Conservation (phyloP, 805 yeast genomes). For the Alloascoidea africana region DNA sequence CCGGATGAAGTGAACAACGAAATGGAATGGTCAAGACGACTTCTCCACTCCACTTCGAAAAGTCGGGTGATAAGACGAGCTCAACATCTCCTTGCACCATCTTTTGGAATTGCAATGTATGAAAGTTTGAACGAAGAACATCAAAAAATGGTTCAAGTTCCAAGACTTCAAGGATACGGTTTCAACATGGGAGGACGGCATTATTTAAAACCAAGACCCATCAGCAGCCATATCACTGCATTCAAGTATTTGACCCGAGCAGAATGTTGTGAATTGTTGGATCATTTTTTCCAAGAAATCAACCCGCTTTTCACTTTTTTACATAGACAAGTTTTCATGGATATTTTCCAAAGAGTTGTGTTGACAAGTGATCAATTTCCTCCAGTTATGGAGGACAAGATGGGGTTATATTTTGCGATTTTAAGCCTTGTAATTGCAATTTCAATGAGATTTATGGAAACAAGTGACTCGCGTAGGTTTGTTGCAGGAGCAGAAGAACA, state of each 20-base stretch:
- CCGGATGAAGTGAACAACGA: not conserved
- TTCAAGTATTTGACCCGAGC: slow-evolving; percentile 15
- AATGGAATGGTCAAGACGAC: not conserved
- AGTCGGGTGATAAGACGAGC: not conserved
- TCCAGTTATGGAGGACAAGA: slow-evolving; percentile 12
- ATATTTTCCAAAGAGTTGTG: slow-evolving; percentile 34
- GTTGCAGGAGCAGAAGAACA: slow-evolving; percentile 21
- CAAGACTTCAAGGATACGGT: slow-evolving; percentile 43
- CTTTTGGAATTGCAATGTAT: slow-evolving; percentile 8
- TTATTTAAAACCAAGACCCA: slow-evolving; percentile 20
- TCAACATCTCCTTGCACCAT: not conserved
- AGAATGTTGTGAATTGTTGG: slow-evolving; percentile 10
- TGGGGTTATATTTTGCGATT: slow-evolving; percentile 33
- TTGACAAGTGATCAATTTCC: slow-evolving; percentile 22
- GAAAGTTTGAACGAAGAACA: slow-evolving; percentile 6
- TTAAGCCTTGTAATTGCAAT: slow-evolving; percentile 32
- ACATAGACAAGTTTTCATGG: slow-evolving; percentile 36
- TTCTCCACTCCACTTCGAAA: not conserved
- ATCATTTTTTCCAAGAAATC: slow-evolving; percentile 28
- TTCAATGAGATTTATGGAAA: slow-evolving; percentile 35
- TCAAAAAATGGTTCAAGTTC: slow-evolving; percentile 19
- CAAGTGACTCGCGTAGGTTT: slow-evolving; percentile 11
- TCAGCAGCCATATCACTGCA: slow-evolving; percentile 3
- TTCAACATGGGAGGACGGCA: slow-evolving; percentile 52
- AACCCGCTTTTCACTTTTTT: slow-evolving; percentile 38